Evolutionary conservation across 495 filamentous ascomycete genomes (phyloP).

Genomic region (Penicillium antarcticum): DNA sequence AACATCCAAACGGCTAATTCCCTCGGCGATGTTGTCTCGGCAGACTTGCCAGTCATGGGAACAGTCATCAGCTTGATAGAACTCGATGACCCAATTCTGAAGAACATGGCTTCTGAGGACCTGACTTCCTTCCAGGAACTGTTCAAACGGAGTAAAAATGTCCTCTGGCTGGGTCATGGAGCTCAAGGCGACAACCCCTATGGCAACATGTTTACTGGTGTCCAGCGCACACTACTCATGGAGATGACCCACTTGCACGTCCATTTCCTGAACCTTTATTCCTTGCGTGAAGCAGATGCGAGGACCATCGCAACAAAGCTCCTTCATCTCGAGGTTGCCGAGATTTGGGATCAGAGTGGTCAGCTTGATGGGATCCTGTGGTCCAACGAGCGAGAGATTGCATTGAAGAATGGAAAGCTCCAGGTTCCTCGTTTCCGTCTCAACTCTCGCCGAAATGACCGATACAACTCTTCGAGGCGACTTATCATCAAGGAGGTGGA

Average conservation of each 20-base stretch:
- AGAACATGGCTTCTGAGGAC: conserved; percentile 24
- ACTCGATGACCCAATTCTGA: conserved; percentile 39
- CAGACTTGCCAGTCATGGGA: conserved; percentile 18
- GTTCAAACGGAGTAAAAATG: conserved; percentile 29
- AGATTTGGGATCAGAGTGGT: conserved; percentile 17
- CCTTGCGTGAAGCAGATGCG: conserved; percentile 4
- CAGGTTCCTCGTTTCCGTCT: conserved; percentile 31
- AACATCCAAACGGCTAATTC: conserved; percentile 7
- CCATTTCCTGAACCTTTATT: conserved; percentile 26
- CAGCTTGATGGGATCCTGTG: conserved; percentile 12
- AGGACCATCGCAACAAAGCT: conserved; percentile 15
- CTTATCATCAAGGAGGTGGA: conserved; percentile 16
- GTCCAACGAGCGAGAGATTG: conserved; percentile 24
- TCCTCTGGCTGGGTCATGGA: conserved; percentile 40
- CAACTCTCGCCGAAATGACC: conserved; percentile 23
- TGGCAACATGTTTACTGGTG: conserved; percentile 35
- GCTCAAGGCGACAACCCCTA: conserved; percentile 30
- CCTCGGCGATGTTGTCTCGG: conserved; percentile 10
- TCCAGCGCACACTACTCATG: conserved; percentile 29
- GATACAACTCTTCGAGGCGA: conserved; percentile 36
- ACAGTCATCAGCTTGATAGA: conserved; percentile 45
- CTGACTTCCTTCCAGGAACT: conserved; percentile 23
- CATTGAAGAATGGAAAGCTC: conserved; percentile 16
- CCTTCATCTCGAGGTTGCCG: conserved; percentile 19
- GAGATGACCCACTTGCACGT: conserved; percentile 25